Base-by-base conservation (phyloP, 2,329 filamentous ascomycete species). In the Pseudogymnoascus sp. region DNA sequence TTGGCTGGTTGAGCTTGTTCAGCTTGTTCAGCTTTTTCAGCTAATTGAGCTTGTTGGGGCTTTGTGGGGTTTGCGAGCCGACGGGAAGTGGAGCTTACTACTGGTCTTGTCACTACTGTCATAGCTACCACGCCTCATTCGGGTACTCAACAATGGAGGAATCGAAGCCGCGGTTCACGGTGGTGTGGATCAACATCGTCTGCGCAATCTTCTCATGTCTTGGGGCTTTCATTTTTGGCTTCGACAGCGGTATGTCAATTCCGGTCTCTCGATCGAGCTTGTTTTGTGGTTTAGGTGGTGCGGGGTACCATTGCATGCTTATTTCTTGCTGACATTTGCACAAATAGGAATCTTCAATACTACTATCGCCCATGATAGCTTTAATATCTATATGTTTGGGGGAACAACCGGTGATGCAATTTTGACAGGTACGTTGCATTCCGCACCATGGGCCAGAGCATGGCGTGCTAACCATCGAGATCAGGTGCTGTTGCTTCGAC, bases 331-430 rank as follows among this genome's bases (percentile, higher is more conserved):
- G n/a, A 33, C 50, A 19, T 6, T 57, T 57, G 4, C 9, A 2
- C 50, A 19, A 13, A 19, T 19, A 57, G 50, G 73, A 11, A 74
- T 74, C 26, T 73, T 75, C 38, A 72, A 71, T 8, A 74, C 73
- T 11, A 75, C 71, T 0, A 68, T 75, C 6, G 73, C 69, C 19
- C 74, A 76, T 60, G 67, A 69, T 11, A 68, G 68, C 1, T 75
- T 75, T 66, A 71, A 69, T 35, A 60, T 69, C 7, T 72, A 74
- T 61, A 74, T 75, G 70, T 75, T 73, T 40, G 68, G 71, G 0
- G 67, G 69, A 2, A 26, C 66, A 7, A 65, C 65, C 13, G 69
- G 67, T 13, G 71, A 75, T 50, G 67, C 72, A 4, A 61, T 69
- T 3, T 61, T 72, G 26, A 66, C 67, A 21, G 69, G 69, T 67